Conservation (phyloP, 2,329 filamentous ascomycete genomes). For the Arthroderma sp. region DNA sequence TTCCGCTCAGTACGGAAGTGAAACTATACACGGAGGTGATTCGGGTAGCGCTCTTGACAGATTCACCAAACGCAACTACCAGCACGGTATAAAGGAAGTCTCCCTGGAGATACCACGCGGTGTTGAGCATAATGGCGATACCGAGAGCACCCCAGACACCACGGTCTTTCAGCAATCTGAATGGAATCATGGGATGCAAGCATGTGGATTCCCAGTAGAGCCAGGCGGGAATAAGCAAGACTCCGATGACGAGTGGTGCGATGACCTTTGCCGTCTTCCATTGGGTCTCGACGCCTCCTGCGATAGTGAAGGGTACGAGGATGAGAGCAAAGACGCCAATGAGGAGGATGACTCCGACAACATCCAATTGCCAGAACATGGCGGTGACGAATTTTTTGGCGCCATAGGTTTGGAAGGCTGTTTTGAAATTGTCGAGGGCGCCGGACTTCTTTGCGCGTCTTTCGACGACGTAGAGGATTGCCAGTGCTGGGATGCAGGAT, state of each 20-base stretch:
- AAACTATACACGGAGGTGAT: slow-evolving; percentile 50
- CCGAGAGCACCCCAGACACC: slow-evolving; percentile 52
- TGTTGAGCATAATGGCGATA: slow-evolving; percentile 46
- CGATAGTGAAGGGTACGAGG: slow-evolving; percentile 47
- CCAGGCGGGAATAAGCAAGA: slow-evolving; percentile 40
- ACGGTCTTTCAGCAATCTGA: slow-evolving; percentile 50
- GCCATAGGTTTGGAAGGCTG: slow-evolving; percentile 35
- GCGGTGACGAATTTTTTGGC: slow-evolving; percentile 26
- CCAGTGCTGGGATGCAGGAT: slow-evolving; percentile 44
- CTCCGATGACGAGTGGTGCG: slow-evolving; percentile 40
- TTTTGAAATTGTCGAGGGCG: slow-evolving; percentile 35
- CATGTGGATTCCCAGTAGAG: slow-evolving; percentile 43
- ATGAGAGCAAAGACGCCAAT: slow-evolving; percentile 43
- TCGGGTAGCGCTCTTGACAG: slow-evolving; percentile 44
- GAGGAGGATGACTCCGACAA: slow-evolving; percentile 42
- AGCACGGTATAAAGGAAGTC: slow-evolving; percentile 55
- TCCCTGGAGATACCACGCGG: slow-evolving; percentile 50
- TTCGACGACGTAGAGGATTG: slow-evolving; percentile 40
- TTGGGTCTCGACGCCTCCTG: slow-evolving; percentile 37
- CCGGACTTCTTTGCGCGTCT: slow-evolving; percentile 44
- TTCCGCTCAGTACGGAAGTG: slow-evolving; percentile 46
- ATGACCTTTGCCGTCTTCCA: slow-evolving; percentile 44
- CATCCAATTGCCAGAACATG: slow-evolving; percentile 48
- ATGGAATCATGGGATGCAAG: slow-evolving; percentile 47
- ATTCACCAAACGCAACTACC: slow-evolving; percentile 49